A percentile compares a stretch with the other conserved stretches of the same genome.
Evolutionary conservation across 306 rosid genomes (phyloP).

Genomic region (Trifolium dubium): DNA sequence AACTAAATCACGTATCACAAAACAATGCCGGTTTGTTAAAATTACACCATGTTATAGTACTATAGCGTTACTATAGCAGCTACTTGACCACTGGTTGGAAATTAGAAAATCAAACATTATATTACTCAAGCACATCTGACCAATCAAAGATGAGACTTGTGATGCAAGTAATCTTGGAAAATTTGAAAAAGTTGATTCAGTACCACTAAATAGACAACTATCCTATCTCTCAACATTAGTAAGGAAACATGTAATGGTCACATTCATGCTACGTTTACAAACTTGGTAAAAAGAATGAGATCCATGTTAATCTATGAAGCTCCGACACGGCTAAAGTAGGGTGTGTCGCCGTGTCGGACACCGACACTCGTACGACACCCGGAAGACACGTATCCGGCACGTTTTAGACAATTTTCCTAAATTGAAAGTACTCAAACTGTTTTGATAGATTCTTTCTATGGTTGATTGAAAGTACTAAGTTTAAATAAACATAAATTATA

Average conservation of each 20-base stretch:
- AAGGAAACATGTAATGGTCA: slow-evolving; percentile 11
- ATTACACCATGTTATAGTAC: neutral
- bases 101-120: slow-evolving; percentile 13
- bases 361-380: no score
- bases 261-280: neutral
- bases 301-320: no score
- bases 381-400: no score
- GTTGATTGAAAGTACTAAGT: no score
- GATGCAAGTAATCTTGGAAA: slow-evolving; percentile 5
- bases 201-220: slow-evolving; percentile 27
- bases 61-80: no score
- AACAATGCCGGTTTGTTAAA: neutral
- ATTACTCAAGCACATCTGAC: slow-evolving; percentile 6
- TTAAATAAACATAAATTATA: no score
- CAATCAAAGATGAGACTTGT: neutral
- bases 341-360: no score
- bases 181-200: slow-evolving; percentile 7
- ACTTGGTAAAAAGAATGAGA: slow-evolving; percentile 9
- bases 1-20: no score
- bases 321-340: no score
- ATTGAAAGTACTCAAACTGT: no score
- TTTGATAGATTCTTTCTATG: no score
- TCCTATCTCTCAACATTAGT: neutral
- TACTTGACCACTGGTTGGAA: neutral
- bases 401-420: no score